Evolutionary conservation across 2,329 filamentous ascomycete genomes (phyloP), one percentile per base, ranked within the genome.

Genomic region (Hypomyces perniciosus): DNA sequence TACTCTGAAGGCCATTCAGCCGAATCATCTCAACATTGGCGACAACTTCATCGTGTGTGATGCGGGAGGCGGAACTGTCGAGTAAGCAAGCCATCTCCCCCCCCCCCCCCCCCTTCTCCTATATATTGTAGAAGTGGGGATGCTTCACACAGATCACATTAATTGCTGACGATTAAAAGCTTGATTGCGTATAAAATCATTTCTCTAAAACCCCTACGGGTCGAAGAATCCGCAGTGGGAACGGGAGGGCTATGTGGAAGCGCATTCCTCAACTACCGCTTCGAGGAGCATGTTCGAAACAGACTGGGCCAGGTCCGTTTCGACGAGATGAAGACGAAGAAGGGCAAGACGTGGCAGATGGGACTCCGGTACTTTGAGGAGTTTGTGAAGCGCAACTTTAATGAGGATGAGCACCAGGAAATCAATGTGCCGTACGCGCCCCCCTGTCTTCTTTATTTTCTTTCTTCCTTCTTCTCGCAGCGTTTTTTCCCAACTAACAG

Each of bases 381-480:
- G 62, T 90, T 89, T 63, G 86, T 92, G 10, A 92, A 92, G 69
- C 79, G 88, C 10, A 90, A 90, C 61, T 92, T 91, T 63, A 85
- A 88, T 62, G 84, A 88, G 60, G 85, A 89, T 43, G 86, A 90
- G 61, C 81, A 87, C 56, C 77, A 83, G 45, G 87, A 91, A 63
- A 80, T 90, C 52, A 90, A 90, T 52, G 79, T 91, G 4, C 87
- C 87, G 78, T 81, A 68, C 57, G 78, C 75, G 0, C 46, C 46
- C 8, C 40, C 7, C 12, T 47, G 6, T 37, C 8, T 12, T 35
- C 12, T 7, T 12, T 9, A n/a, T n/a, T 37, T n/a, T 34, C 5
- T 34, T 40, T 28, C 27, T 27, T 33, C 7, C 31, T 44, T 5
- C n/a, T 13, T 26, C 29, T 8, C 9, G 6, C n/a, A 20, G n/a